phyloP scores from a whole-genome alignment of 2,329 filamentous ascomycete genomes.

The Fusarium sp. region DNA sequence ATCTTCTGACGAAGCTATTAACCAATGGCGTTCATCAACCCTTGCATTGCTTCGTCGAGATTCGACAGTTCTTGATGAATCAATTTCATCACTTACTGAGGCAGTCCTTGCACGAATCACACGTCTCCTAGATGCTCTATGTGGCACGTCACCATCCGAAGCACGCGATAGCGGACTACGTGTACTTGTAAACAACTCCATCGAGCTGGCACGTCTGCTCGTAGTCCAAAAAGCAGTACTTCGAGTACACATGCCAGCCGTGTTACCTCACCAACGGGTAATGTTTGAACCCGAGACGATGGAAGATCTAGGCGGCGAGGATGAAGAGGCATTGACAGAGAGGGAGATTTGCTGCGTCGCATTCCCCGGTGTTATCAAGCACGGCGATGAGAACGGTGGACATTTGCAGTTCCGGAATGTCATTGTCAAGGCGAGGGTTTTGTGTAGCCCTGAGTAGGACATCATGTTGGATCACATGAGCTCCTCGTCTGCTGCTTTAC shows the following conservation, averaged over 20 bases:
- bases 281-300: conserved; percentile 66
- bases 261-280: conserved; percentile 60
- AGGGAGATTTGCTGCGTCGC: conserved; percentile 68
- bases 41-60: conserved; percentile 66
- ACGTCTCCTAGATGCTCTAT: conserved; percentile 59
- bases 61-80: conserved; percentile 54
- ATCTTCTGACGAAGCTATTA: conserved; percentile 62
- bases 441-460: conserved; percentile 60
- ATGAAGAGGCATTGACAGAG: conserved; percentile 61
- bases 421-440: conserved; percentile 70
- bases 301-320: conserved; percentile 71
- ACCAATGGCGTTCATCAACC: conserved; percentile 72
- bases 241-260: conserved; percentile 62
- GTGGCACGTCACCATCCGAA: conserved; percentile 51
- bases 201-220: conserved; percentile 64
- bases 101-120: conserved; percentile 57
- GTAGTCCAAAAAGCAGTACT: conserved; percentile 67
- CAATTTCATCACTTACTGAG: conserved; percentile 55
- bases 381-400: conserved; percentile 69
- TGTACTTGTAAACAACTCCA: conserved; percentile 59
- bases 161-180: conserved; percentile 62
- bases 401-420: conserved; percentile 68
- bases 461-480: not conserved
- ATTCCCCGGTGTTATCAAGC: conserved; percentile 70
- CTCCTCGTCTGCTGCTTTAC: not conserved